phyloP scores from a whole-genome alignment of 352 stramenopile genomes.

The Globisporangium cylindrosporum region DNA sequence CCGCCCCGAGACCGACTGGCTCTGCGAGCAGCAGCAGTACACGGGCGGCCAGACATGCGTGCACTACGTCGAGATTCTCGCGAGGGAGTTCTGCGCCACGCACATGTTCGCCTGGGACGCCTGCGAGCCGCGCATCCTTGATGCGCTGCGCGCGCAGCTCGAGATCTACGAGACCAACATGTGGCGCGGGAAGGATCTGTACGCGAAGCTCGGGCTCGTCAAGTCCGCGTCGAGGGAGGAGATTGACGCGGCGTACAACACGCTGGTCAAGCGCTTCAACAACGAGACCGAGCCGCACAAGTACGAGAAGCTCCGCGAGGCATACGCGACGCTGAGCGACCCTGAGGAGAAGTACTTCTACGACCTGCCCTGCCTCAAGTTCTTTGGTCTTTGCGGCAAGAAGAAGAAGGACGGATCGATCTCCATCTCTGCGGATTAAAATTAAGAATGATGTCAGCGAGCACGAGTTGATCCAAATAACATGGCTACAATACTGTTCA shows the following conservation, averaged over 20 bases:
- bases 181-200: slow-evolving; percentile 77
- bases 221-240: slow-evolving; percentile 64
- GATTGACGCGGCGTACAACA: slow-evolving; percentile 81
- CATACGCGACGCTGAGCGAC: slow-evolving; percentile 74
- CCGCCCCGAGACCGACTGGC: slow-evolving; percentile 75
- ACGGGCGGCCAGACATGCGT: slow-evolving; percentile 59
- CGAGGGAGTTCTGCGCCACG: slow-evolving; percentile 60
- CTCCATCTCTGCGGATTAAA: slow-evolving; percentile 67
- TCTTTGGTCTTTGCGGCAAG: slow-evolving; percentile 82
- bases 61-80: slow-evolving; percentile 71
- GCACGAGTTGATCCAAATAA: too few species aligned
- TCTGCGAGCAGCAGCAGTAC: slow-evolving; percentile 39
- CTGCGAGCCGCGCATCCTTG: slow-evolving; percentile 54
- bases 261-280: slow-evolving; percentile 80
- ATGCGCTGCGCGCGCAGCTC: slow-evolving; percentile 57
- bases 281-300: slow-evolving; percentile 83
- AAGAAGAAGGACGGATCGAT: slow-evolving; percentile 76
- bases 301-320: slow-evolving; percentile 79
- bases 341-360: slow-evolving; percentile 85
- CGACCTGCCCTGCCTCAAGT: slow-evolving; percentile 79
- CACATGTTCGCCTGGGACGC: slow-evolving; percentile 69
- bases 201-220: slow-evolving; percentile 78
- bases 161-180: slow-evolving; percentile 72
- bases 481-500: too few species aligned
- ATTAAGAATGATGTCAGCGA: too few species aligned